Conservation (phyloP, 768 basidiomycete species). For the Suillus weaverae region DNA sequence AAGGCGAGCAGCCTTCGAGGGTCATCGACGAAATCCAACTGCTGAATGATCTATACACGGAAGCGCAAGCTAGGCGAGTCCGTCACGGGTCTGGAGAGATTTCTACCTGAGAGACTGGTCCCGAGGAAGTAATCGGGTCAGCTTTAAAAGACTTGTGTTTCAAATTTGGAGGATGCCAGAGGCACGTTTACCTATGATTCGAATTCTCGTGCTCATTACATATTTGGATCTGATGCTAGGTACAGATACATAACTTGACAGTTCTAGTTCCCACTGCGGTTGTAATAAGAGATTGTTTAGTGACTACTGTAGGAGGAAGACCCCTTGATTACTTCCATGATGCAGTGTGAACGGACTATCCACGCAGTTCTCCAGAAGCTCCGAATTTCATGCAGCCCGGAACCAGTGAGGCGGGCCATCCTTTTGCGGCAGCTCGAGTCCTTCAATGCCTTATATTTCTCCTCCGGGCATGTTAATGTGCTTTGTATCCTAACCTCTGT, state of each 20-base stretch:
- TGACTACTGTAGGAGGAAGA: neutral
- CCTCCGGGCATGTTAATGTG: neutral
- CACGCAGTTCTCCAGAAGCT: neutral
- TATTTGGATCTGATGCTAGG: neutral
- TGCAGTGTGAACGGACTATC: neutral
- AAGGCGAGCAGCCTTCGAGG: slow-evolving; percentile 2
- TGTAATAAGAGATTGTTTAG: neutral
- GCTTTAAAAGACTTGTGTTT: neutral
- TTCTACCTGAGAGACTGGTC: neutral
- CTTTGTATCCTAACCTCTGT: too few species aligned
- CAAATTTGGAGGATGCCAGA: neutral
- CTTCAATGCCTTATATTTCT: neutral
- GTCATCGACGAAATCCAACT: slow-evolving; percentile 16
- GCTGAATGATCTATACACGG: slow-evolving; percentile 11
- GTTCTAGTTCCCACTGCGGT: neutral
- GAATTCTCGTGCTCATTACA: neutral
- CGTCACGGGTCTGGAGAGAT: neutral
- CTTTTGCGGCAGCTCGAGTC: neutral
- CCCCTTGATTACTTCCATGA: neutral
- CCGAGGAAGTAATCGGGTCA: neutral
- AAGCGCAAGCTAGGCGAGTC: slow-evolving; percentile 12
- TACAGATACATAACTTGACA: neutral
- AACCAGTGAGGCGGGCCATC: neutral
- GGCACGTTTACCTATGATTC: neutral
- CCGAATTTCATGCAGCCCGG: neutral